phyloP scores from a whole-genome alignment of 345 rosid genomes.

The Linum trigynum region DNA sequence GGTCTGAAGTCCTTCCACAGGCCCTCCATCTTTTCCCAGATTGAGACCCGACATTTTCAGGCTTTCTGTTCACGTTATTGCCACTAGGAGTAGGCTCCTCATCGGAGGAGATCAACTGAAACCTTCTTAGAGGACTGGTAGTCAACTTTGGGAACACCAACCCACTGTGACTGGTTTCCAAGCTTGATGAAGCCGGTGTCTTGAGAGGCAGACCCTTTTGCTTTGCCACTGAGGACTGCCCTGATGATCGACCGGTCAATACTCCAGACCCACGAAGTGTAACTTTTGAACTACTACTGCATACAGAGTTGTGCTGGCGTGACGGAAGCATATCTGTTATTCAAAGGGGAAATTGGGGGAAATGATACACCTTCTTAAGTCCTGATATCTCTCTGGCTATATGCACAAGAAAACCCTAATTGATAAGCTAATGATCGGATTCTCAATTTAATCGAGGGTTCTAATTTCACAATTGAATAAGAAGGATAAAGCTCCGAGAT shows the following conservation, averaged over 20 bases:
- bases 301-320: constrained; percentile 32
- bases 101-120: constrained; percentile 72
- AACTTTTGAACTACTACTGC: constrained; percentile 52
- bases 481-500: not conserved
- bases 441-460: not conserved
- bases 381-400: no score
- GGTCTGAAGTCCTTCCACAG: constrained; percentile 63
- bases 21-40: constrained; percentile 27
- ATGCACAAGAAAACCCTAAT: not conserved
- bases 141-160: constrained; percentile 41
- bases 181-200: constrained; percentile 31
- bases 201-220: constrained; percentile 28
- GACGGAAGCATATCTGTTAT: constrained; percentile 35
- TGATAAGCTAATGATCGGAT: no score
- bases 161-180: constrained; percentile 27
- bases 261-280: constrained; percentile 41
- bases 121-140: constrained; percentile 73
- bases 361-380: no score
- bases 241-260: constrained; percentile 32
- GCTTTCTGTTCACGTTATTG: constrained; percentile 18
- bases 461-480: not conserved
- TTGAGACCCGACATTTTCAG: constrained; percentile 19
- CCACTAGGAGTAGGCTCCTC: constrained; percentile 38
- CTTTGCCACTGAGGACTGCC: constrained; percentile 18
- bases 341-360: not conserved